Base-by-base conservation (phyloP, 306 rosid genomes). In the Psophocarpus tetragonolobus region DNA sequence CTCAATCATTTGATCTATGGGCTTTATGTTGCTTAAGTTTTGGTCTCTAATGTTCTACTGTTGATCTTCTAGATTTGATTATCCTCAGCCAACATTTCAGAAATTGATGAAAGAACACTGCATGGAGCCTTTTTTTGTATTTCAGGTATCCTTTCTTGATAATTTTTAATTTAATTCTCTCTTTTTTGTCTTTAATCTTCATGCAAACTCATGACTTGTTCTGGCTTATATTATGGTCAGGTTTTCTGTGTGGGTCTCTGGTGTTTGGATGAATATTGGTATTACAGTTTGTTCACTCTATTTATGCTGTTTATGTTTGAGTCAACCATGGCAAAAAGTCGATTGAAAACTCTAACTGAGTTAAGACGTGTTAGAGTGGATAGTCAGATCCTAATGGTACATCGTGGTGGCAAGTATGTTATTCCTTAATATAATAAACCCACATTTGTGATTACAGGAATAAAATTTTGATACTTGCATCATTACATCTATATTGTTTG, bases 251-350 rank as follows among this genome's bases (percentile, higher is more conserved):
- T 96, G 85, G 99, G 99, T 39, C 97, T 96, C 58, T 96, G 99
- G 99, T 96, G 99, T 85, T 83, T 96, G 91, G 99, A 96, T 73
- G 99, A 92, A 83, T 96, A 90, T 87, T 96, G 99, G 99, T 96
- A 96, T 85, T 96, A 96, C 87, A 96, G 99, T 84, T 78, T 96
- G 89, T 96, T 96, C 83, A 96, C 99, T 21, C 94, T 96, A 26
- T 91, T 90, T 79, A 96, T 96, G 99, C 82, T 96, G 77, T 92
- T 96, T 63, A 88, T 96, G 98, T 96, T 96, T 53, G 99, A 96
- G 89, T 93, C 99, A 41, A 92, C 99, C 74, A 96, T 96, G 99
- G 99, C 99, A 70, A 96, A 92, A 84, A 96, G 97, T 82, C 92
- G 93, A 87, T 82, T 96, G 76, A 92, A 90, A 92, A 92, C 99